Conservation (phyloP, 2,329 filamentous ascomycete genomes). For the Penicillium polonicum region DNA sequence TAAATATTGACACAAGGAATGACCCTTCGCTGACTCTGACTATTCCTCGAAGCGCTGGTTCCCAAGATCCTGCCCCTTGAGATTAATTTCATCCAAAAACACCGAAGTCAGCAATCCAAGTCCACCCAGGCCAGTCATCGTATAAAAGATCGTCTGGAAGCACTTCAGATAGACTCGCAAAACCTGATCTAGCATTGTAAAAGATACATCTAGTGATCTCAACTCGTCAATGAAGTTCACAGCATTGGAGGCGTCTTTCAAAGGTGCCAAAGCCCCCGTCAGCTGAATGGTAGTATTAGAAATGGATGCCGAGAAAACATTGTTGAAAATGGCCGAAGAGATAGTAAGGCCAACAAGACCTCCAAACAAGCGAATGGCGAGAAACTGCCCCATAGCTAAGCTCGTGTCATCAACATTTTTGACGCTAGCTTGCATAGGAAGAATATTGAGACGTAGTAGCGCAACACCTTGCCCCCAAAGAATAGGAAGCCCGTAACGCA, state of each 20-base stretch:
- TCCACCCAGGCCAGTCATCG: neutral
- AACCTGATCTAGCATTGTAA: neutral
- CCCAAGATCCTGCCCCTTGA: neutral
- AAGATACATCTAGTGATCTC: neutral
- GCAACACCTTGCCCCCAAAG: conserved; percentile 3
- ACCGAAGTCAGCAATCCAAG: neutral
- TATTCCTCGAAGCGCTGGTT: neutral
- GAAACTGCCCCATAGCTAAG: conserved; percentile 5
- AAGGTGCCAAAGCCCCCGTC: neutral
- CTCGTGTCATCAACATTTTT: conserved; percentile 5
- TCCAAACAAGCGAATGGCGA: neutral
- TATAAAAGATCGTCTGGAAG: neutral
- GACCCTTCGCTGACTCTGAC: neutral
- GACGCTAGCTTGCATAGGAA: conserved; percentile 12
- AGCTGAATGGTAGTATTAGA: neutral
- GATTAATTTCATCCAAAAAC: neutral
- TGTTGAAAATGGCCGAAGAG: neutral
- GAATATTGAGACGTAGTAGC: conserved; percentile 3
- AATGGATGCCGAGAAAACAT: neutral
- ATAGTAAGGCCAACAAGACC: neutral
- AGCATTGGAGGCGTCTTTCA: neutral
- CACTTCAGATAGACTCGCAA: neutral
- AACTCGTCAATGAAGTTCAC: neutral
- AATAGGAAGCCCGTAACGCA: conserved; percentile 4
- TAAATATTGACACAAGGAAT: too few relatives aligned